These are phyloP conservation scores for Hortaea werneckii DNA, from an alignment of 2,329 filamentous ascomycete species.

Conservation along the genomic window DNA sequence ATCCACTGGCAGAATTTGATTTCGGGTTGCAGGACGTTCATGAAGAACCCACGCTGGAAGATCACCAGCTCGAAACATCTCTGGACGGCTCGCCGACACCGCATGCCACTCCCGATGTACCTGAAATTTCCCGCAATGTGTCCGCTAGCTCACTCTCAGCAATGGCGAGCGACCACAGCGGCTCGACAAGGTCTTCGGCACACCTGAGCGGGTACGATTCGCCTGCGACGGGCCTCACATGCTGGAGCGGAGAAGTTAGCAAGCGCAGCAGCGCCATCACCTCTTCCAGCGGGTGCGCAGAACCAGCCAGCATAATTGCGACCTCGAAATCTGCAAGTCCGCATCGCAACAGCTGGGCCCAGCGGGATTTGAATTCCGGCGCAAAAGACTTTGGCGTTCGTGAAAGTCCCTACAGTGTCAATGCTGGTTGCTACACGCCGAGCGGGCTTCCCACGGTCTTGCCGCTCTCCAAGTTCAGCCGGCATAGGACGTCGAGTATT, in stretches of 20 bases:
- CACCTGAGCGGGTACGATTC: conserved; percentile 1
- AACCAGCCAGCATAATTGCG: no score
- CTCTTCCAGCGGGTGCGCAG: no score
- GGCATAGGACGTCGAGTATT: no score
- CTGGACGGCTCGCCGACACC: not conserved
- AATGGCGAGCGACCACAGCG: conserved; percentile 1
- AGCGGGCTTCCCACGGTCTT: conserved; percentile 1
- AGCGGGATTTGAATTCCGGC: conserved; percentile 2
- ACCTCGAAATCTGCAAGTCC: not conserved
- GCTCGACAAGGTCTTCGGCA: conserved; percentile 5
- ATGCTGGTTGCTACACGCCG: conserved; percentile 12
- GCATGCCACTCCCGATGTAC: not conserved
- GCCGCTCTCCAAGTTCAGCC: not conserved
- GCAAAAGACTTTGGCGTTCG: not conserved
- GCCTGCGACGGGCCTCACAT: conserved; percentile 1
- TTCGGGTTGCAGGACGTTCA: conserved; percentile 8
- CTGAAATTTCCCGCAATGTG: not conserved
- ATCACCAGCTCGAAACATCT: conserved; percentile 2
- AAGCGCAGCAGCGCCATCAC: conserved; percentile 4
- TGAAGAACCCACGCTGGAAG: conserved; percentile 6
- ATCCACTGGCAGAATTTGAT: conserved; percentile 6
- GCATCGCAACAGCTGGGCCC: conserved; percentile 4
- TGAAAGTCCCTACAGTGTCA: conserved; percentile 5
- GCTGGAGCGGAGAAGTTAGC: conserved; percentile 1
- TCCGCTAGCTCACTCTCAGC: conserved; percentile 3